Evolutionary conservation across 768 basidiomycete genomes (phyloP), one percentile per base, ranked within the genome.

Genomic region (Candolleomyces efflorescens): DNA sequence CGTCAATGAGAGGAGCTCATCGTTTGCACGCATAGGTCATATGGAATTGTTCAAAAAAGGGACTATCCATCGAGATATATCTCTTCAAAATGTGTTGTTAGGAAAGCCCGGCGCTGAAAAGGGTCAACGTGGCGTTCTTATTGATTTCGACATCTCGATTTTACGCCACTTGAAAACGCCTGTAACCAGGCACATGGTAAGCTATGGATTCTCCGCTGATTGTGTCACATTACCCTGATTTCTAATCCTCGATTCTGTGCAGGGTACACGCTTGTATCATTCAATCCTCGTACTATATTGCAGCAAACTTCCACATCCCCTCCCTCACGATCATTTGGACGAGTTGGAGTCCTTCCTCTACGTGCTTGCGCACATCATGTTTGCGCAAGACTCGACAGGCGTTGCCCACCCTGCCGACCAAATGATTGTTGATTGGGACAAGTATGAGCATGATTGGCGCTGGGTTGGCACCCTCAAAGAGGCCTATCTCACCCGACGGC

Each of bases 341-440:
- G 53, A 54, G 15, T 23, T 54, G 37, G 53, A 54, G 39, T 39
- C 38, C n/a, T n/a, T n/a, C n/a, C n/a, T n/a, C n/a, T n/a, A n/a
- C n/a, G n/a, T n/a, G n/a, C n/a, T n/a, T n/a, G n/a, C n/a, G n/a
- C n/a, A n/a, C n/a, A n/a, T n/a, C n/a, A n/a, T n/a, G n/a, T n/a
- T n/a, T n/a, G n/a, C n/a, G n/a, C n/a, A n/a, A n/a, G n/a, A n/a
- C n/a, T n/a, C n/a, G n/a, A n/a, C n/a, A n/a, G n/a, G n/a, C n/a
- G n/a, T n/a, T n/a, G n/a, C n/a, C n/a, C n/a, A n/a, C n/a, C n/a
- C n/a, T n/a, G n/a, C n/a, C n/a, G n/a, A n/a, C n/a, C n/a, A n/a
- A n/a, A n/a, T n/a, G n/a, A n/a, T n/a, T n/a, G n/a, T n/a, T n/a
- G n/a, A n/a, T n/a, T n/a, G n/a, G n/a, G n/a, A n/a, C n/a, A n/a